Evolutionary conservation across 306 rosid species (phyloP).

Genomic region (Sechiopsis laciniata): DNA sequence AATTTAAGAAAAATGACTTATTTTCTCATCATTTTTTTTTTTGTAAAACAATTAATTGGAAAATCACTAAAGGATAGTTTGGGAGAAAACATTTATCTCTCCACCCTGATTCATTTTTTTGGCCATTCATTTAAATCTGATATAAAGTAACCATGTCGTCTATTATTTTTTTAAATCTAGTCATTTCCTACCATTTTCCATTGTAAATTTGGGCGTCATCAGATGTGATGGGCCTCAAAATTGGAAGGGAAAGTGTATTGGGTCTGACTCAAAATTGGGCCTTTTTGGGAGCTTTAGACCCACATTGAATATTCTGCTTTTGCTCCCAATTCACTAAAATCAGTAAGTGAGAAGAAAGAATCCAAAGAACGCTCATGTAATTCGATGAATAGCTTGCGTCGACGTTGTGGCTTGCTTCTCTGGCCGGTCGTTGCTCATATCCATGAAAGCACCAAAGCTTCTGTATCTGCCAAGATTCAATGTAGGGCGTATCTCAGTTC

Average conservation of each 20-base stretch:
- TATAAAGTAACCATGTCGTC: too few relatives aligned
- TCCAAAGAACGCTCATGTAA: not conserved
- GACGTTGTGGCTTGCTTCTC: conserved; percentile 4
- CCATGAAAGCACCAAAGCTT: not conserved
- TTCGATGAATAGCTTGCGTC: conserved; percentile 12
- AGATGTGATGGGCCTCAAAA: not conserved
- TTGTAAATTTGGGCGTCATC: not conserved
- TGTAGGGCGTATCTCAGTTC: conserved; percentile 34
- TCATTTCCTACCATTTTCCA: too few relatives aligned
- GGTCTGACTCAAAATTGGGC: not conserved
- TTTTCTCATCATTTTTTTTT: too few relatives aligned
- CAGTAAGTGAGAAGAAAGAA: not conserved
- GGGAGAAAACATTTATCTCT: too few relatives aligned
- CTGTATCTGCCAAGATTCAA: conserved; percentile 13
- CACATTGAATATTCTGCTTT: not conserved
- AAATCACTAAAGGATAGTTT: too few relatives aligned
- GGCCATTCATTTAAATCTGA: too few relatives aligned
- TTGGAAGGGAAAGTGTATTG: not conserved
- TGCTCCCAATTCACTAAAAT: not conserved
- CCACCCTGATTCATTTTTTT: too few relatives aligned
- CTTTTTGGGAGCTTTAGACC: not conserved
- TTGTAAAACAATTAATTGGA: too few relatives aligned
- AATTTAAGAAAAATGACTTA: too few relatives aligned
- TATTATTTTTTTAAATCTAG: too few relatives aligned
- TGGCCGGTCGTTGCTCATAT: not conserved